A percentile compares a stretch with the other conserved stretches of the same genome.
These are phyloP conservation scores for Rhizopogon vinicolor DNA, from an alignment of 768 basidiomycete genomes.

Conservation along the genomic window DNA sequence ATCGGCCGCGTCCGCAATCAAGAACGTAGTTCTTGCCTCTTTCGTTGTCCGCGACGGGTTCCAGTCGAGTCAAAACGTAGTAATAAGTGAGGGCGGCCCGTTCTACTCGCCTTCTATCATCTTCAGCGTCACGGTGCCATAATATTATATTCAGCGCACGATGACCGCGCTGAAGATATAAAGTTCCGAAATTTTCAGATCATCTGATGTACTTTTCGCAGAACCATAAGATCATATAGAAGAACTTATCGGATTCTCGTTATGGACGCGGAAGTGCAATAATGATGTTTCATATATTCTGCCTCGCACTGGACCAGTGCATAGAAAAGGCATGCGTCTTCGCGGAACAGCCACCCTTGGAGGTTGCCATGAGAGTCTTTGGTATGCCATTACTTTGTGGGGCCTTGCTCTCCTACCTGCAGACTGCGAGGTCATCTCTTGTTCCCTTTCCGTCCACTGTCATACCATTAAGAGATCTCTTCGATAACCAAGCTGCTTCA, in stretches of 20 bases:
- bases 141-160: too few species aligned
- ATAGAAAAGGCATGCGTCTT: slow-evolving; percentile 10
- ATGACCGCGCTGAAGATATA: too few species aligned
- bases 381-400: slow-evolving; percentile 19
- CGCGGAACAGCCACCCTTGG: neutral
- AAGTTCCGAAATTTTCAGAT: neutral
- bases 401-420: slow-evolving; percentile 15
- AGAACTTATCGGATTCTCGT: neutral
- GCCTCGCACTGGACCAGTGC: neutral
- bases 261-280: neutral
- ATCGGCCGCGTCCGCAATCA: too few species aligned
- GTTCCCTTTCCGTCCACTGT: slow-evolving; percentile 27
- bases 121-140: too few species aligned
- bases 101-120: too few species aligned
- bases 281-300: slow-evolving; percentile 1
- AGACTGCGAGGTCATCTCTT: slow-evolving; percentile 8
- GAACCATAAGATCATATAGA: neutral
- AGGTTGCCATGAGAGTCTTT: slow-evolving; percentile 11
- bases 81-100: too few species aligned
- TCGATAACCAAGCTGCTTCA: slow-evolving; percentile 43
- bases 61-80: too few species aligned
- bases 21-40: too few species aligned
- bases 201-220: neutral
- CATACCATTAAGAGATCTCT: slow-evolving; percentile 25
- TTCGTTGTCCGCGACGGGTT: too few species aligned